phyloP scores from a whole-genome alignment of 257 asterid genomes.

The Orobanche coerulescens region DNA sequence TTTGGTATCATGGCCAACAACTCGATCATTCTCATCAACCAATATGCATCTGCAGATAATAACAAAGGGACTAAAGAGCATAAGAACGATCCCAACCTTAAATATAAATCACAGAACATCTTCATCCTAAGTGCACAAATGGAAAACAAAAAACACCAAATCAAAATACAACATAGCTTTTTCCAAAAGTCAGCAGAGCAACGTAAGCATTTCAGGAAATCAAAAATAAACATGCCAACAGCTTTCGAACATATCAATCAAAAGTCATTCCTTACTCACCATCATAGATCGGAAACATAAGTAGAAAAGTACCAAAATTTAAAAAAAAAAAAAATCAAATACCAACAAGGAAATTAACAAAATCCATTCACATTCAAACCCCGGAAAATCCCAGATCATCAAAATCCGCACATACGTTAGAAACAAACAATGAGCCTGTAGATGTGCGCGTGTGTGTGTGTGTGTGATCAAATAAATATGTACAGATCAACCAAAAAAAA shows the following conservation, averaged over 20 bases:
- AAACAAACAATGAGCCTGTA: too few relatives aligned
- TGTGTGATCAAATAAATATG: too few relatives aligned
- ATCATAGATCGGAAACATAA: neutral
- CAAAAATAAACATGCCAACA: neutral
- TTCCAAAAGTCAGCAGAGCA: too few relatives aligned
- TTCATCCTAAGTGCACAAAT: neutral
- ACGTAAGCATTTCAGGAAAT: neutral
- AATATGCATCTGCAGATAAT: constrained; percentile 65
- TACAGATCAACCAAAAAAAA: neutral
- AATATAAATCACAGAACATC: too few relatives aligned
- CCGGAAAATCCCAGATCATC: too few relatives aligned
- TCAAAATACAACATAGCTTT: neutral
- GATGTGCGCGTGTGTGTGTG: too few relatives aligned
- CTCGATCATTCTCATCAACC: constrained; percentile 87
- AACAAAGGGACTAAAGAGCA: neutral
- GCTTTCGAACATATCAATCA: neutral
- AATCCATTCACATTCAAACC: neutral
- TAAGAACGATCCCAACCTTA: neutral
- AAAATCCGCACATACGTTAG: too few relatives aligned
- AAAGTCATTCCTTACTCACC: neutral
- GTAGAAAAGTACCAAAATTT: neutral
- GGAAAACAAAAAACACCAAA: constrained; percentile 1
- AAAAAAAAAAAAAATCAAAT: too few relatives aligned
- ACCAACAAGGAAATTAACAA: neutral
- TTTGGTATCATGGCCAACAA: constrained; percentile 85